Evolutionary conservation across 2,329 filamentous ascomycete genomes (phyloP).

Genomic region (Phialophora verrucosa): DNA sequence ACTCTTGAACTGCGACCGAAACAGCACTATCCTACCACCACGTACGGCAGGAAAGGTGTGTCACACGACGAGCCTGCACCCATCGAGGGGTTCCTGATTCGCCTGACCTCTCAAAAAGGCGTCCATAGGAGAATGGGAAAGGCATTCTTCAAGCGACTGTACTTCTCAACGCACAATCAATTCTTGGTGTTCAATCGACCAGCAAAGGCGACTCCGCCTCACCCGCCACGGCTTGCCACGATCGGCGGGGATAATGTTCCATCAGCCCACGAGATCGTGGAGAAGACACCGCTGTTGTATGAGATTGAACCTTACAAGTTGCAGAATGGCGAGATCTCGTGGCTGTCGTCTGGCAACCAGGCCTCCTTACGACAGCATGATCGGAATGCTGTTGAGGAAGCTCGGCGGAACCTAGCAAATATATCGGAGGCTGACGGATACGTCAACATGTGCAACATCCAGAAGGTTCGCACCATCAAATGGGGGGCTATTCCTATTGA

Average conservation of each 20-base stretch:
- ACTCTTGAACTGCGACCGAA: conserved; percentile 70
- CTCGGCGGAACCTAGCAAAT: conserved; percentile 63
- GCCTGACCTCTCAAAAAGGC: conserved; percentile 68
- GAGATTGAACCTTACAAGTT: conserved; percentile 67
- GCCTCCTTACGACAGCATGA: conserved; percentile 59
- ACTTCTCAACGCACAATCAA: conserved; percentile 69
- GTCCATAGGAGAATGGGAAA: conserved; percentile 63
- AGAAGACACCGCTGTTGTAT: conserved; percentile 65
- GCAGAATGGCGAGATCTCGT: conserved; percentile 59
- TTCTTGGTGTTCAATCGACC: conserved; percentile 67
- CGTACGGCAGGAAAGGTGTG: conserved; percentile 46
- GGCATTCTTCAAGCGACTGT: conserved; percentile 69
- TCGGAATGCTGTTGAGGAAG: conserved; percentile 64
- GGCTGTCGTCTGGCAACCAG: conserved; percentile 58
- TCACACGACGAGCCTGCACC: conserved; percentile 64
- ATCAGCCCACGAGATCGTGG: conserved; percentile 59
- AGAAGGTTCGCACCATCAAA: conserved; percentile 62
- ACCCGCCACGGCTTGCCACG: conserved; percentile 60
- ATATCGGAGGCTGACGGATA: conserved; percentile 66
- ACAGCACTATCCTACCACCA: conserved; percentile 65
- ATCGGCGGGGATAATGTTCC: conserved; percentile 56
- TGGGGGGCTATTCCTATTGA: conserved; percentile 60
- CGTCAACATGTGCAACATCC: conserved; percentile 65
- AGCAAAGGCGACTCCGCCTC: conserved; percentile 63
- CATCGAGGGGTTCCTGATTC: conserved; percentile 69